Conservation (phyloP, 176 grass and related monocot genomes). For the Ensete glaucum region DNA sequence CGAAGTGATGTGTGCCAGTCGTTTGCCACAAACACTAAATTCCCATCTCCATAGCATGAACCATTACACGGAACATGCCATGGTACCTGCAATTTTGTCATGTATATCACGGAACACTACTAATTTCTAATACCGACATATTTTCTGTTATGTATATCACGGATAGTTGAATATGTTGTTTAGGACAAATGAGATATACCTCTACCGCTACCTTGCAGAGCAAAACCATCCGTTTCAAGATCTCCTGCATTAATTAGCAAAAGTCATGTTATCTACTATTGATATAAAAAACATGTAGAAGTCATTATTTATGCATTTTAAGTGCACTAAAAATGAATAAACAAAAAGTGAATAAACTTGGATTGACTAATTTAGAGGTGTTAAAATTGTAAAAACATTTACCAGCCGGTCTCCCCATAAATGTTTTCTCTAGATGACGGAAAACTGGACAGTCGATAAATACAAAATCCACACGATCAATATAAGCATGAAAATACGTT, state of each 20-base stretch:
- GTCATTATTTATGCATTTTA: not conserved
- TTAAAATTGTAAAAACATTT: not conserved
- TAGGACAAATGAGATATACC: conserved; percentile 31
- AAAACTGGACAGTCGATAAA: conserved; percentile 69
- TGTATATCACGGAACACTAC: conserved; percentile 6
- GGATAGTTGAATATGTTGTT: no score
- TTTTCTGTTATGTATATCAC: not conserved
- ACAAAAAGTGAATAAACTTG: conserved; percentile 1
- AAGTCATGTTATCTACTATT: not conserved
- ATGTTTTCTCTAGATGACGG: conserved; percentile 53
- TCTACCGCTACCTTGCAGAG: conserved; percentile 92
- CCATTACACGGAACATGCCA: conserved; percentile 69
- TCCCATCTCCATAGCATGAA: conserved; percentile 68
- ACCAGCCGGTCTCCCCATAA: conserved; percentile 79
- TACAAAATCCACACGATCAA: conserved; percentile 93
- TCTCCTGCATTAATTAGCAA: conserved; percentile 39
- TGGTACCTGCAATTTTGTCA: conserved; percentile 40
- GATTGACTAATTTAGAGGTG: not conserved
- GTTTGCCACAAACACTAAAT: conserved; percentile 80
- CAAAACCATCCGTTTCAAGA: conserved; percentile 83
- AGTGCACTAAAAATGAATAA: conserved; percentile 5
- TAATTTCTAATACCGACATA: no score
- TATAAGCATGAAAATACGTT: conserved; percentile 62
- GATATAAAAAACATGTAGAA: conserved; percentile 6
- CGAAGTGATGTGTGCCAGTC: conserved; percentile 89